Evolutionary conservation across 78 protist genomes (phyloP), one percentile per base, ranked within the genome.

Genomic region (Pelomyxa schiedti): DNA sequence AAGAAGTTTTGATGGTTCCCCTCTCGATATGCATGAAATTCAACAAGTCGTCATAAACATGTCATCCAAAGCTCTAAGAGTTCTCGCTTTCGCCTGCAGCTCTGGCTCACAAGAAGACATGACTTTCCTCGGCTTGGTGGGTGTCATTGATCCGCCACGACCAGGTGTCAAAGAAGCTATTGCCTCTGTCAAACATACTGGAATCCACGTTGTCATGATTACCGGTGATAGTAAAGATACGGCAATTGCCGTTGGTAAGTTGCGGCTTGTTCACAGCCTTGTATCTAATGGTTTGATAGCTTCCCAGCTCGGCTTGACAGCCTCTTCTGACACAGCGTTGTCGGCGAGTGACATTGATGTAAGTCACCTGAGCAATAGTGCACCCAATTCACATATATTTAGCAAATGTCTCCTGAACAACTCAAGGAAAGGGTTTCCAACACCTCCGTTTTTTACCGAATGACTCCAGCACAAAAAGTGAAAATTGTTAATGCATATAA

Each of bases 91-190:
- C 36, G 75, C 75, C 3, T 8, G 26, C 63, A 30, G 63, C 16
- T 3, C 2, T 9, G n/a, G n/a, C n/a, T 4, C 22, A 9, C 1
- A 8, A 29, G 9, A 71, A 22, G 1, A 4, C 2, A 52, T 84
- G 39, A 36, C 70, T 16, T 76, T 84, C 28, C 35, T 80, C 35
- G 92, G 89, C 29, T 0, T 88, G 16, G 64, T 80, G 8, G 76
- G 79, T 69, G 7, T 90, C 28, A 35, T 75, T 8, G 94, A 90
- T 68, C 94, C 94, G 3, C 92, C 90, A 37, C 28, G 74, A 1
- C 69, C 2, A 8, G 83, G 29, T 1, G 94, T 86, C 22, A 64
- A 65, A 8, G 71, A 41, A 47, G 81, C 95, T 29, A 42, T 88
- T 39, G 8, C 0, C 26, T 1, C 3, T 30, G 64, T 84, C 53